These are phyloP conservation scores for Suhomyces atakaporum DNA, from an alignment of 1,139 yeast species.

Conservation along the genomic window DNA sequence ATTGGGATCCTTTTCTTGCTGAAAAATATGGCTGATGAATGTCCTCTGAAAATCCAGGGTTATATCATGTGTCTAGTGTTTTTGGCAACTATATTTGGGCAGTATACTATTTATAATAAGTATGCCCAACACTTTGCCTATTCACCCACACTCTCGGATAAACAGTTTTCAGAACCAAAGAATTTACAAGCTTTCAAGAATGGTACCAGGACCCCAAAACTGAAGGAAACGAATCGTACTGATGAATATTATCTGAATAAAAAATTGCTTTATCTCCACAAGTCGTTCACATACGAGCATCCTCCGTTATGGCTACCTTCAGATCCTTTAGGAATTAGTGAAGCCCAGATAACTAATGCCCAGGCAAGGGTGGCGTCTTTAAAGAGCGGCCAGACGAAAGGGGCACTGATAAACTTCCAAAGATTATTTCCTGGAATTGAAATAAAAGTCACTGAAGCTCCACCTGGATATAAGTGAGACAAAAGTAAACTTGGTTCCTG, in stretches of 20 bases:
- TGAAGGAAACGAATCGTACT: constrained; percentile 1
- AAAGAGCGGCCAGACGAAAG: constrained; percentile 29
- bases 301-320: constrained; percentile 21
- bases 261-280: constrained; percentile 18
- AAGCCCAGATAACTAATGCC: constrained; percentile 10
- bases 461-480: constrained; percentile 40
- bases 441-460: constrained; percentile 33
- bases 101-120: constrained; percentile 33
- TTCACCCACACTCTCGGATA: constrained; percentile 31
- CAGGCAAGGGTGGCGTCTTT: constrained; percentile 14
- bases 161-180: background rate
- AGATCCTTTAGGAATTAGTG: constrained; percentile 20
- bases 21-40: constrained; percentile 41
- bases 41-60: constrained; percentile 42
- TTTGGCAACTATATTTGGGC: constrained; percentile 35
- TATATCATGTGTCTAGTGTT: constrained; percentile 48
- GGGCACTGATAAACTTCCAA: constrained; percentile 27
- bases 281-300: constrained; percentile 17
- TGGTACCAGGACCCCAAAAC: too few relatives aligned
- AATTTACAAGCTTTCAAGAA: background rate
- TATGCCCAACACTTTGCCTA: constrained; percentile 30
- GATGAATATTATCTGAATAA: constrained; percentile 15
- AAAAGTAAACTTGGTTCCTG: too few relatives aligned
- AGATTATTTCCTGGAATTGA: constrained; percentile 18
- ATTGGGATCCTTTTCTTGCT: constrained; percentile 72